phyloP scores from a whole-genome alignment of 306 rosid genomes.

The Datisca glomerata region DNA sequence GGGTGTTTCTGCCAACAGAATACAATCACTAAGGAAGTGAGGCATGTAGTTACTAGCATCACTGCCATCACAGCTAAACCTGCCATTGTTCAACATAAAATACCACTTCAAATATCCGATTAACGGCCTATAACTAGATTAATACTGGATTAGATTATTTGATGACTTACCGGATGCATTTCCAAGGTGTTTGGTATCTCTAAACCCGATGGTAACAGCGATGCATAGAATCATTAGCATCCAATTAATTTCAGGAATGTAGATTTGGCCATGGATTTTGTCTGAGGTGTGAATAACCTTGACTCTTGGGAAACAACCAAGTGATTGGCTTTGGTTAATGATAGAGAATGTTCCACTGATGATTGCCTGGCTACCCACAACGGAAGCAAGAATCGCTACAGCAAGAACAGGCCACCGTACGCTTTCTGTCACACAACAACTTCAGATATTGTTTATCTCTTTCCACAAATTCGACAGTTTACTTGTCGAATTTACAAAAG shows the following conservation, averaged over 20 bases:
- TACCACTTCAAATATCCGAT: too few species aligned
- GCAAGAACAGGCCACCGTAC: conserved; percentile 17
- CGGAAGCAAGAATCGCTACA: conserved; percentile 23
- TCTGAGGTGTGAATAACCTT: conserved; percentile 20
- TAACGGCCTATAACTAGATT: too few species aligned
- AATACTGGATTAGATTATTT: background rate
- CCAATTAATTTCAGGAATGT: conserved; percentile 23
- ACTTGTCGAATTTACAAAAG: background rate
- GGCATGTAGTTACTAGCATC: conserved; percentile 25
- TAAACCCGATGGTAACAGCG: conserved; percentile 19
- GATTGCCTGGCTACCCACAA: conserved; percentile 26
- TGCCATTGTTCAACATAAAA: conserved; percentile 11
- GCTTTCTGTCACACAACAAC: conserved; percentile 9
- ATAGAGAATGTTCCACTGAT: conserved; percentile 25
- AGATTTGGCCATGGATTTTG: conserved; percentile 18
- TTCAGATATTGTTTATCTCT: background rate
- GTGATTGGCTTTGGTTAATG: conserved; percentile 18
- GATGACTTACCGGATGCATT: conserved; percentile 18
- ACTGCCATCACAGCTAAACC: conserved; percentile 24
- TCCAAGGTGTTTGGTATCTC: conserved; percentile 18
- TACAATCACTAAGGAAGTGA: conserved; percentile 13
- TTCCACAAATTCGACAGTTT: too few species aligned
- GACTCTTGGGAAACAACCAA: conserved; percentile 21
- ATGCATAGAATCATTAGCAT: conserved; percentile 19
- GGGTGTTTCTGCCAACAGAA: conserved; percentile 15